Base-by-base conservation (phyloP, 2,329 filamentous ascomycete genomes). In the Microsporum ferrugineum region DNA sequence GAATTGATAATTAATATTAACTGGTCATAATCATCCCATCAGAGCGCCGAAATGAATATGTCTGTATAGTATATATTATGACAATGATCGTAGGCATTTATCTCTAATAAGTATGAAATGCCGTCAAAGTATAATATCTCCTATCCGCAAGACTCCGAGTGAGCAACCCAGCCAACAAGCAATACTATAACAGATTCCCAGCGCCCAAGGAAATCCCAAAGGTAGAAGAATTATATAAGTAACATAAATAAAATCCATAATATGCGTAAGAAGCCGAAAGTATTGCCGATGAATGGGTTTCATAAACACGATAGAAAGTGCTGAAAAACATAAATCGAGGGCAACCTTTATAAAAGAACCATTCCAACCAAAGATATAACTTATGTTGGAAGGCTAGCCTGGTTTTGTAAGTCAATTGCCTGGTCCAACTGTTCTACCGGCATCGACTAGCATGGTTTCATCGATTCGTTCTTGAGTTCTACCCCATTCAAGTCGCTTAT, bases 401-500 rank as follows among this genome's bases (percentile, higher is more conserved):
- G 23, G 27, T 8, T 7, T 8, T 36, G 12, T 7, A n/a, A 3
- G 27, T 55, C 33, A 55, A 17, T n/a, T 31, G 12, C 12, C 7
- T 36, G 51, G 66, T 23, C 70, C 69, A 53, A 79, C 76, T 47
- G 84, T 80, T 59, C 73, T 77, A 1, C 83, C 83, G 1, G 78
- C 79, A 65, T 85, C 82, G 8, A 85, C 81, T 63, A 86, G 79
- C 66, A 84, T 80, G 73, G 83, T 78, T 69, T 85, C 81, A 65
- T 84, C 82, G 56, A 84, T 71, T 64, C 76, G 76, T 65, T 76
- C 75, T 58, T 76, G 76, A 2, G 74, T 78, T 31, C 80, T 78
- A 5, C 82, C 82, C 67, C 79, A 82, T 70, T 97, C 92, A 14
- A 95, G 78, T 57, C 94, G 82, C 77, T 96, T 97, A 83, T 92